Conservation (phyloP, 768 basidiomycete genomes). For the Rhodocollybia butyracea region DNA sequence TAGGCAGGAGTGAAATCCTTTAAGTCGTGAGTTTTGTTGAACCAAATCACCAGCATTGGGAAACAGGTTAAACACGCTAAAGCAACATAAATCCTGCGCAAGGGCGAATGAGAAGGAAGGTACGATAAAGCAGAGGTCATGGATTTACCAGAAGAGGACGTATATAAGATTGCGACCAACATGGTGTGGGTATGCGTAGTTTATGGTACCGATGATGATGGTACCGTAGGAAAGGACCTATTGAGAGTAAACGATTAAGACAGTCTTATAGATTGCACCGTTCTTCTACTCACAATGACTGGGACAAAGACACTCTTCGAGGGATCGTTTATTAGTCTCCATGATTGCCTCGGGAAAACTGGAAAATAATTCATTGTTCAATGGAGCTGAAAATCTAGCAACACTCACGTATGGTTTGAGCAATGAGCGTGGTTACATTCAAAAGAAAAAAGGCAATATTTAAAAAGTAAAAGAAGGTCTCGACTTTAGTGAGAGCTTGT, state of each 20-base stretch:
- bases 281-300: conserved; percentile 18
- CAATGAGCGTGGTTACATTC: conserved; percentile 36
- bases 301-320: conserved; percentile 38
- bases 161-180: conserved; percentile 33
- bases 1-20: conserved; percentile 33
- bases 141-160: conserved; percentile 39
- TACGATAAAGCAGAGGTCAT: neutral
- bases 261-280: neutral
- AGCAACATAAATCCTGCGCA: conserved; percentile 38
- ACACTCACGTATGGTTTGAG: conserved; percentile 39
- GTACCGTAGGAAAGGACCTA: conserved; percentile 50
- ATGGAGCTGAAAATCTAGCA: no score
- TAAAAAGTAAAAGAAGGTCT: conserved; percentile 44
- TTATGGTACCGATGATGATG: conserved; percentile 45
- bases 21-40: conserved; percentile 43
- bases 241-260: neutral
- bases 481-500: conserved; percentile 27
- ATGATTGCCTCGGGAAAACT: conserved; percentile 45
- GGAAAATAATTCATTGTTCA: neutral
- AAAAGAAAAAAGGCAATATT: conserved; percentile 42
- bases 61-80: conserved; percentile 36
- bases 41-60: conserved; percentile 49
- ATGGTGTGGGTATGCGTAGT: conserved; percentile 40
- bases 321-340: conserved; percentile 40
- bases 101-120: neutral